phyloP scores from a whole-genome alignment of 2,329 filamentous ascomycete species.

The Aspergillus udagawae region DNA sequence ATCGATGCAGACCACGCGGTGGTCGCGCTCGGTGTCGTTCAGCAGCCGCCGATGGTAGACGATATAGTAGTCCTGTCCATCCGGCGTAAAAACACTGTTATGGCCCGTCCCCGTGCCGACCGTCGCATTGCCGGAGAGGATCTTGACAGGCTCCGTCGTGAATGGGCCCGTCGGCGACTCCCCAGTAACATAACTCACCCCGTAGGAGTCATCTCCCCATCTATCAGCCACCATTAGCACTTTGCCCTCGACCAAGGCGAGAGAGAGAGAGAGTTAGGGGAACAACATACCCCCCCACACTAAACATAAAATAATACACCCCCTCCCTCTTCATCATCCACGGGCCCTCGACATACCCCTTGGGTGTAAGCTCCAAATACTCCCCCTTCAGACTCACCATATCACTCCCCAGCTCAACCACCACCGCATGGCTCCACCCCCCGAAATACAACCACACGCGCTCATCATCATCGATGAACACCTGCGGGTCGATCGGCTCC shows the following conservation, averaged over 20 bases:
- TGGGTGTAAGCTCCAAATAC: constrained; percentile 46
- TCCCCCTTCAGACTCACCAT: constrained; percentile 45
- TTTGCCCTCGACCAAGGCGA: not conserved
- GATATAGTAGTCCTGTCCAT: constrained; percentile 42
- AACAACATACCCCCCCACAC: constrained; percentile 34
- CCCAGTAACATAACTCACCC: constrained; percentile 43
- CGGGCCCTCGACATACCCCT: constrained; percentile 43
- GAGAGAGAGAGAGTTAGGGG: no score
- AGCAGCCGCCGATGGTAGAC: constrained; percentile 47
- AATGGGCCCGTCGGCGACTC: constrained; percentile 43
- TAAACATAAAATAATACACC: constrained; percentile 46
- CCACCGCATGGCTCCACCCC: constrained; percentile 42
- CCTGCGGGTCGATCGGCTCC: constrained; percentile 47
- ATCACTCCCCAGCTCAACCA: constrained; percentile 42
- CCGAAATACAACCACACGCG: constrained; percentile 46
- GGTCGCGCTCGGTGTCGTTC: constrained; percentile 43
- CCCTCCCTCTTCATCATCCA: constrained; percentile 44
- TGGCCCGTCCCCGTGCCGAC: constrained; percentile 38
- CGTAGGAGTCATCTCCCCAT: constrained; percentile 47
- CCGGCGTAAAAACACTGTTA: constrained; percentile 40
- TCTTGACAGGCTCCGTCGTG: constrained; percentile 31
- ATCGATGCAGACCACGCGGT: constrained; percentile 48
- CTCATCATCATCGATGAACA: constrained; percentile 44
- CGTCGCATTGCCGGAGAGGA: constrained; percentile 27
- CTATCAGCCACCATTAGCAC: constrained; percentile 6